Percentiles rank a stretch among this genome's conserved stretches.
These are phyloP conservation scores for Rhodotorula babjevae DNA, from an alignment of 768 basidiomycete species.

Conservation along the genomic window DNA sequence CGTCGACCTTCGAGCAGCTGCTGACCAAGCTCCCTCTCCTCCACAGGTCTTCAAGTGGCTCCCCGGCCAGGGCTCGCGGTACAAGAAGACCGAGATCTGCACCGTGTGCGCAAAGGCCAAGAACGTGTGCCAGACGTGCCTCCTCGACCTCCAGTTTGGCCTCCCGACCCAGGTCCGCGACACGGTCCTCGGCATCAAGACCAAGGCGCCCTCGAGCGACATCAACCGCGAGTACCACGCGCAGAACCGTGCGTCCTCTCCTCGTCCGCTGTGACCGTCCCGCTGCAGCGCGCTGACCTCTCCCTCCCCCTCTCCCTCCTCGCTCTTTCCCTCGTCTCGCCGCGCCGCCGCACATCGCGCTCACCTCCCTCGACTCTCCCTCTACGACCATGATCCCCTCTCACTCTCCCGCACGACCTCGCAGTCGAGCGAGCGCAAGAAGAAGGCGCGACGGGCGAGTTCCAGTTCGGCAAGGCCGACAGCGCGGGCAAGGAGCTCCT, in stretches of 20 bases:
- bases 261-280: too few species aligned
- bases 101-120: constrained; percentile 84
- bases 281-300: background rate
- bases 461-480: constrained; percentile 43
- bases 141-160: constrained; percentile 92
- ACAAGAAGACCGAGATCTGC: constrained; percentile 94
- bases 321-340: background rate
- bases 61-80: constrained; percentile 83
- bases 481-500: constrained; percentile 85
- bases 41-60: constrained; percentile 97
- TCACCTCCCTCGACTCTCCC: background rate
- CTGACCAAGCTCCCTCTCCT: constrained; percentile 42
- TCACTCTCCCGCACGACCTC: background rate
- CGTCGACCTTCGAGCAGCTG: too few species aligned
- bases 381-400: too few species aligned
- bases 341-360: too few species aligned
- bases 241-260: constrained; percentile 69
- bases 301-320: background rate
- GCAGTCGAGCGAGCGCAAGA: constrained; percentile 31
- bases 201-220: constrained; percentile 84
- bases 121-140: constrained; percentile 85
- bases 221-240: constrained; percentile 94
- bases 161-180: constrained; percentile 95
- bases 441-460: constrained; percentile 37
- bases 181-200: constrained; percentile 75